Conservation (phyloP, 177 flowering plant genomes). For the Tripterygium wilfordii region DNA sequence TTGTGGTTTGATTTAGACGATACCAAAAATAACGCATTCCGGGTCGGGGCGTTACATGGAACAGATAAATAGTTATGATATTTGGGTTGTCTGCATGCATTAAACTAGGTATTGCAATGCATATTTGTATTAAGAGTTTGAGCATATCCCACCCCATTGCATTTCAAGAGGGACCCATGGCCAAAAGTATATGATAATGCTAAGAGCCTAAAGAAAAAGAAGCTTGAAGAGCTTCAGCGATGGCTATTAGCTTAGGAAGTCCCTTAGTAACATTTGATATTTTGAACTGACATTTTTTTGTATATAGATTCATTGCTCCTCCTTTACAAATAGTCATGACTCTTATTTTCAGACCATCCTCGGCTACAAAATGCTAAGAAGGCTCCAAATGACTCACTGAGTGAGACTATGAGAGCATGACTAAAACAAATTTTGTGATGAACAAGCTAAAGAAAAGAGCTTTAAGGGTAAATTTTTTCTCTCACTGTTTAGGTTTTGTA, state of each 20-base stretch:
- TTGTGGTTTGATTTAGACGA: too few species aligned
- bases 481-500: background rate
- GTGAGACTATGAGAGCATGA: constrained; percentile 68
- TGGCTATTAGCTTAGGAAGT: constrained; percentile 58
- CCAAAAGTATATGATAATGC: constrained; percentile 62
- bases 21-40: too few species aligned
- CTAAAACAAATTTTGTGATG: constrained; percentile 69
- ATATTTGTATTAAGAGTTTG: background rate
- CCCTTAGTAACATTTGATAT: constrained; percentile 33
- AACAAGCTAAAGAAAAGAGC: too few species aligned
- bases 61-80: too few species aligned
- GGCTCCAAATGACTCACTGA: constrained; percentile 57
- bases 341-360: constrained; percentile 42
- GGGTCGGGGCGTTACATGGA: too few species aligned
- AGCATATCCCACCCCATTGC: background rate
- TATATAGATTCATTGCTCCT: background rate
- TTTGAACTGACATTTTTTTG: background rate
- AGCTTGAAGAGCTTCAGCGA: constrained; percentile 47
- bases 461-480: constrained; percentile 40
- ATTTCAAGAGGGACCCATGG: constrained; percentile 59
- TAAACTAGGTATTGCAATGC: constrained; percentile 31
- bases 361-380: constrained; percentile 56
- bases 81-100: constrained; percentile 43
- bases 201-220: constrained; percentile 52
- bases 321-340: background rate